Evolutionary conservation across 2,329 filamentous ascomycete species (phyloP).

Genomic region (Exophiala phaeomuriformis): DNA sequence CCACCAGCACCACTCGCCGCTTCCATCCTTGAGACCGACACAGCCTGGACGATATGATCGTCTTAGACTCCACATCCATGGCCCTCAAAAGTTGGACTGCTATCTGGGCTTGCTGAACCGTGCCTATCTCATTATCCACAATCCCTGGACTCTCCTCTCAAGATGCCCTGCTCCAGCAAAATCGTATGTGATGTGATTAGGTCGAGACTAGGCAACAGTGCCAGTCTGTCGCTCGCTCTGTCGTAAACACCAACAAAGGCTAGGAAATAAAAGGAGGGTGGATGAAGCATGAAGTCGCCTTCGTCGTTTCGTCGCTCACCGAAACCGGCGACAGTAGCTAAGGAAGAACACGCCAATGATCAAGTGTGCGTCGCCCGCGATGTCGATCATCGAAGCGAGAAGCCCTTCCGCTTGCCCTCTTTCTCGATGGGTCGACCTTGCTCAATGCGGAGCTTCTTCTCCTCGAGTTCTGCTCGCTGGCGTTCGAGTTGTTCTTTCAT

Average conservation of each 20-base stretch:
- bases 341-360: slow-evolving; percentile 20
- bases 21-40: slow-evolving; percentile 12
- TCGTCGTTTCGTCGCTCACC: slow-evolving; percentile 30
- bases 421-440: slow-evolving; percentile 93
- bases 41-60: slow-evolving; percentile 17
- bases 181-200: slow-evolving; percentile 23
- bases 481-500: slow-evolving; percentile 99
- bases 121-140: slow-evolving; percentile 22
- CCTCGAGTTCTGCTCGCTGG: slow-evolving; percentile 88
- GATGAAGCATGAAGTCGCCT: slow-evolving; percentile 18
- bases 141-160: slow-evolving; percentile 19
- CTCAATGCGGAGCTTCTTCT: slow-evolving; percentile 95
- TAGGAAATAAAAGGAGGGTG: slow-evolving; percentile 12
- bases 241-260: slow-evolving; percentile 14
- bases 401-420: slow-evolving; percentile 98
- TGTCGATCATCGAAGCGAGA: slow-evolving; percentile 89
- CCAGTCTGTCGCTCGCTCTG: slow-evolving; percentile 24
- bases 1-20: not conserved
- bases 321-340: slow-evolving; percentile 26
- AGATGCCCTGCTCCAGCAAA: slow-evolving; percentile 2
- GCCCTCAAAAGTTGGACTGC: slow-evolving; percentile 1
- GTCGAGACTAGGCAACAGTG: slow-evolving; percentile 20
- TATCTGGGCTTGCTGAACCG: slow-evolving; percentile 6
- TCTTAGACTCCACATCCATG: not conserved
- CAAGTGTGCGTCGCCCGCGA: slow-evolving; percentile 12